A percentile compares a stretch with the other conserved stretches of the same genome.
These are phyloP conservation scores for Malassezia brasiliensis DNA, from an alignment of 1,284 basidiomycete genomes.

Conservation along the genomic window DNA sequence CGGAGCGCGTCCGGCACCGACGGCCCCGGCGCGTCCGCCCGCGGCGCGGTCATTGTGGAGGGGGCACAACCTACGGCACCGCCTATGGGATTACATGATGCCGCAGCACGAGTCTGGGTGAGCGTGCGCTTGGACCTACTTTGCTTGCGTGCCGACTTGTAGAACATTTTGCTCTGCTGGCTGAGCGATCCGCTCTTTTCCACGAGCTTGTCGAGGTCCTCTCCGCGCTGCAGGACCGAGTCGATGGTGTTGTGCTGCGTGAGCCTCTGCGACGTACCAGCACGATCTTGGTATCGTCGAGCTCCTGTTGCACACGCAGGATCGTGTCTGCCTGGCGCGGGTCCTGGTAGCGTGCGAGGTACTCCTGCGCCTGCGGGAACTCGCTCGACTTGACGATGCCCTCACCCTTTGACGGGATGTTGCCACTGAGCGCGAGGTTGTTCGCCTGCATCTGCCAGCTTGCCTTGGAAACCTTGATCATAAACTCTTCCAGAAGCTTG, in stretches of 20 bases:
- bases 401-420: constrained; percentile 38
- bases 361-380: constrained; percentile 59
- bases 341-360: constrained; percentile 90
- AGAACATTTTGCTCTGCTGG: constrained; percentile 77
- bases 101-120: constrained; percentile 16
- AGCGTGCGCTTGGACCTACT: constrained; percentile 3
- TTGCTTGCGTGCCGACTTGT: constrained; percentile 76
- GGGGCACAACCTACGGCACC: neutral
- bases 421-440: constrained; percentile 31
- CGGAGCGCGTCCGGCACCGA: constrained; percentile 9
- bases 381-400: constrained; percentile 35
- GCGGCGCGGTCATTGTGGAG: constrained; percentile 1
- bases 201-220: constrained; percentile 93
- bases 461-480: constrained; percentile 64
- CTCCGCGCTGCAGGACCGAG: constrained; percentile 86
- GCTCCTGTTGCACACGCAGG: constrained; percentile 94
- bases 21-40: neutral
- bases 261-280: constrained; percentile 15
- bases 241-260: constrained; percentile 89
- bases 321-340: constrained; percentile 95
- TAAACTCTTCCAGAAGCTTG: constrained; percentile 89
- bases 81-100: constrained; percentile 8
- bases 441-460: constrained; percentile 51
- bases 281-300: constrained; percentile 99
- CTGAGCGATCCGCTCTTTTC: constrained; percentile 86